Evolutionary conservation across 305 asterid species (phyloP).

Genomic region (Caryopteris hybrid): DNA sequence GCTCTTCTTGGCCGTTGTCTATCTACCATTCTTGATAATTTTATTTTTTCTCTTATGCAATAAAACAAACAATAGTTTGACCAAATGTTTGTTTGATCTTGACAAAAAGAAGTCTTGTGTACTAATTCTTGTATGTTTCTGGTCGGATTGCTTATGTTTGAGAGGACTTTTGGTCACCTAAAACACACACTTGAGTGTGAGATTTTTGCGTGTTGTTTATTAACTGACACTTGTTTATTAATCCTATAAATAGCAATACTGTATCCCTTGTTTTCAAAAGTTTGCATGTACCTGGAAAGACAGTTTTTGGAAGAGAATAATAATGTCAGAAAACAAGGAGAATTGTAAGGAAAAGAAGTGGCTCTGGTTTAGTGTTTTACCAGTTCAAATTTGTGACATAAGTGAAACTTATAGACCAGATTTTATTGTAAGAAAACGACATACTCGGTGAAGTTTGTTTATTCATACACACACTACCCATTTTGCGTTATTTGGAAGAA

Average conservation of each 20-base stretch:
- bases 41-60: neutral
- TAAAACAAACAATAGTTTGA: too few species aligned
- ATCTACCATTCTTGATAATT: slow-evolving; percentile 29
- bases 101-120: neutral
- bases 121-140: neutral
- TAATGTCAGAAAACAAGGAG: neutral
- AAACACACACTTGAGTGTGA: neutral
- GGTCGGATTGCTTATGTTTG: neutral
- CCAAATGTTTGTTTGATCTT: neutral
- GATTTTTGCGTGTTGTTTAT: neutral
- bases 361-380: slow-evolving; percentile 12
- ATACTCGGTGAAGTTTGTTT: too few species aligned
- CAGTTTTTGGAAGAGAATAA: too few species aligned
- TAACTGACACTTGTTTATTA: neutral
- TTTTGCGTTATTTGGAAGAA: too few species aligned
- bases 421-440: too few species aligned
- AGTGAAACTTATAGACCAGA: too few species aligned
- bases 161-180: neutral
- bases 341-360: slow-evolving; percentile 14
- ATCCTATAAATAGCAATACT: neutral
- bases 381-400: neutral
- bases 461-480: too few species aligned
- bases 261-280: too few species aligned
- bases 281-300: too few species aligned
- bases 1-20: slow-evolving; percentile 28